Base-by-base conservation (phyloP, 2,329 filamentous ascomycete genomes). In the Botrytis galanthina region DNA sequence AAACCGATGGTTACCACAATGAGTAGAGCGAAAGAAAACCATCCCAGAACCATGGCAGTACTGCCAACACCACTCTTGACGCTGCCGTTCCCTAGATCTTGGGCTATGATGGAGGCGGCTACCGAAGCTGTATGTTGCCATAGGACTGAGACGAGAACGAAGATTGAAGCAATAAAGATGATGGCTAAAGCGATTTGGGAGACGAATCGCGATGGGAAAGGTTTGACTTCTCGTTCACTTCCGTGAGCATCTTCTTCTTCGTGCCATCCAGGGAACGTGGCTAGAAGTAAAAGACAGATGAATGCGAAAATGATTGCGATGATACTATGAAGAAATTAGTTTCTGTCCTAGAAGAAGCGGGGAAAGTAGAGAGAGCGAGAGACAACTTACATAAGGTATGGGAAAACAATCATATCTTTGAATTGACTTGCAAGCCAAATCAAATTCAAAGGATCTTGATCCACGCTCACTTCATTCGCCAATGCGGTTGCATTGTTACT, bases 371-470 rank as follows among this genome's bases (percentile, higher is more conserved):
- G 16, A 54, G n/a, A 46, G 18, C 26, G 29, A 64, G 37, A 62
- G 14, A 35, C 14, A 78, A 86, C 93, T 86, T 83, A 96, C 92
- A 99, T 91, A 32, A 99, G 85, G 81, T 98, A 99, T 16, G 96
- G 96, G 82, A 99, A 99, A 62, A 99, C 95, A 82, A 99, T 96
- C 84, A 95, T 95, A 83, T 98, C 94, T 83, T 98, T 98, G 85
- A 99, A 99, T 77, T 97, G 97, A 78, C 92, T 91, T 37, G 96
- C 95, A 72, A 99, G 89, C 96, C 95, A 99, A 79, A 99, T 95
- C 80, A 99, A 85, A 83, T 99, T 99, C 80, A 99, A 86, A 57
- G 96, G 96, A 84, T 99, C 96, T 83, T 98, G 93, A 80, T 98
- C 94, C 60, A 97, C 90, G 32, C 89, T 91, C 61, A 98, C 89